Evolutionary conservation across 2,329 filamentous ascomycete species (phyloP), one percentile per base, ranked within the genome.

Genomic region (Helminthosporium solani): DNA sequence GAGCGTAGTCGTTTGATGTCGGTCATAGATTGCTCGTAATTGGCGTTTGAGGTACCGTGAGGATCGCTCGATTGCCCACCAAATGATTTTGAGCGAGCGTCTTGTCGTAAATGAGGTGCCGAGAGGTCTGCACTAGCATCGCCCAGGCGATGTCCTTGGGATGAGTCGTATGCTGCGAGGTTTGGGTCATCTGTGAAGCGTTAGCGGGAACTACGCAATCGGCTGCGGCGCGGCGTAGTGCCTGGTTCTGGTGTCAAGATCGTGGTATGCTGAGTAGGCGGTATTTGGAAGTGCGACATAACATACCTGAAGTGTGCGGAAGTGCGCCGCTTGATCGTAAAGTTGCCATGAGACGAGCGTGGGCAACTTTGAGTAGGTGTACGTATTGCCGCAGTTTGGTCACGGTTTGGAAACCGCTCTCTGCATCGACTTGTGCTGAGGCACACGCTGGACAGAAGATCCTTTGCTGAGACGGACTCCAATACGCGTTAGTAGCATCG

Each of bases 1-100:
- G 94, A 97, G 55, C 92, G 85, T 48, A 99, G 74, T 52, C 94
- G 83, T 61, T 90, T 86, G 66, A 99, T 94, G 71, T 99, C 94
- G 56, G 94, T 95, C 57, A 99, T 85, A 37, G 92, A 96, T 73
- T 91, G 95, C 74, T 97, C 92, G 66, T 97, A 94, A 21, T 88
- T 90, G 14, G 67, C 61, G 27, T 61, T 68, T 41, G 87, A 89
- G 60, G 85, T 67, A 31, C 50, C 54, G 46, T 83, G 79, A 25
- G 75, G 75, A 40, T 85, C 83, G 47, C 78, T 71, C 52, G 70
- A 70, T 15, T 82, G 80, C 19, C 83, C 86, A 35, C 82, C 82
- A 66, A 86, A 86, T 2, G 86, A 89, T 60, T 86, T 88, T 15
- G 90, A 90, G 44, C 88, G 80, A 15, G 81, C 82, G 53, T 88